Percentiles rank a stretch among this genome's conserved stretches.
These are phyloP conservation scores for Colletotrichum tropicale DNA, from an alignment of 2,329 filamentous ascomycete species.

Conservation along the genomic window DNA sequence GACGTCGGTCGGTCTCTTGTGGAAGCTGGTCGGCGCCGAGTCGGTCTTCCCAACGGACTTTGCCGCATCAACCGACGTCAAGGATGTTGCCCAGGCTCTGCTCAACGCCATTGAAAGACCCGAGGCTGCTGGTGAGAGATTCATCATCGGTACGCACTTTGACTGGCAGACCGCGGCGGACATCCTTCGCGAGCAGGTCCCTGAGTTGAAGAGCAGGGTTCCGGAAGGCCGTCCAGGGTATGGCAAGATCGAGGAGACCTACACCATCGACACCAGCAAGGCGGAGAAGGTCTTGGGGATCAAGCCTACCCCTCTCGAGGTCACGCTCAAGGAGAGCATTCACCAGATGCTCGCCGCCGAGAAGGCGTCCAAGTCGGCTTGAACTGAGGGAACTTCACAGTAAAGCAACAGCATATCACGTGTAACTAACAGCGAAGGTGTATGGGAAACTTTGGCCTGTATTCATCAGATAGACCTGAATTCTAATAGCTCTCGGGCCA, in stretches of 20 bases:
- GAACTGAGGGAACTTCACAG: not conserved
- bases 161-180: slow-evolving; percentile 61
- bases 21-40: slow-evolving; percentile 18
- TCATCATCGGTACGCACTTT: slow-evolving; percentile 67
- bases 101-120: slow-evolving; percentile 62
- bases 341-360: not conserved
- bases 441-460: not conserved
- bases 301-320: slow-evolving; percentile 55
- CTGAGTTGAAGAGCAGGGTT: slow-evolving; percentile 37
- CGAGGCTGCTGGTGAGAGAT: slow-evolving; percentile 64
- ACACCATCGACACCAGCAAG: slow-evolving; percentile 47
- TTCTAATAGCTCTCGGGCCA: not conserved
- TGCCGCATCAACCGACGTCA: slow-evolving; percentile 59
- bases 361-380: not conserved
- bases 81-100: slow-evolving; percentile 67
- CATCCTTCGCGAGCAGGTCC: slow-evolving; percentile 56
- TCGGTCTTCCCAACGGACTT: slow-evolving; percentile 25
- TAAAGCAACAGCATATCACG: not conserved
- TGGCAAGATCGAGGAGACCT: slow-evolving; percentile 36
- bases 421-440: not conserved
- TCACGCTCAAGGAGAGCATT: not conserved
- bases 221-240: slow-evolving; percentile 21
- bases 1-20: slow-evolving; percentile 22
- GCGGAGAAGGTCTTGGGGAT: slow-evolving; percentile 55
- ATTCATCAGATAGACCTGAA: not conserved